Evolutionary conservation across 495 filamentous ascomycete genomes (phyloP), one percentile per base, ranked within the genome.

Genomic region (Cenococcum geophilum): DNA sequence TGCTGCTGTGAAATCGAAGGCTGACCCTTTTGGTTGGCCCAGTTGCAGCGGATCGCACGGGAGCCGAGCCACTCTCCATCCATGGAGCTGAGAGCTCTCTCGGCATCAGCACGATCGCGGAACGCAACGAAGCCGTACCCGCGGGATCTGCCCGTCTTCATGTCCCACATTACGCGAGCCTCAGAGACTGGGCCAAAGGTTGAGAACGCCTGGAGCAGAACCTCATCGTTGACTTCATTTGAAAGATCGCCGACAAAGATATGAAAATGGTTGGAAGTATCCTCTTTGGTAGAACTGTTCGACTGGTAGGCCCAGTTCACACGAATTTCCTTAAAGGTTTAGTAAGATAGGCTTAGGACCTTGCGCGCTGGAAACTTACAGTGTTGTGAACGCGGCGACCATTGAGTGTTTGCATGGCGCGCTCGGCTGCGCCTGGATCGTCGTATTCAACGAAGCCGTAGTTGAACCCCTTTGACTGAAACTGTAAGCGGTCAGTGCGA

Each of bases 241-340:
- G 92, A 97, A 48, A 99, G 79, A 75, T 99, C 93, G 56, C 93
- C 93, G 52, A 99, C 93, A 62, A 99, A 99, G 70, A 99, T 96
- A 75, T 99, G 93, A 79, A 96, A 99, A 71, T 99, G 93, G 75
- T 91, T 89, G 42, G 93, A 96, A 0, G 93, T 99, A 68, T 99
- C 93, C 76, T 99, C 93, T 76, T 97, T 97, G 81, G 83, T 95
- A 14, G 83, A 80, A 66, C 80, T 93, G 79, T 95, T 99, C 64
- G 92, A 96, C 76, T 97, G 93, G 68, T 97, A 99, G 18, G 93
- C 93, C 93, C 93, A 99, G 79, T 99, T 99, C 66, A 99, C 93
- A 54, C 92, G 89, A 64, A 99, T 99, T 80, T 99, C 93, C 92
- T 98, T 73, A 47, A 18, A 3, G 6, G 0, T 36, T 34, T 53